Conservation (phyloP, 179 eudicot species). For the Patellifolia procumbens region DNA sequence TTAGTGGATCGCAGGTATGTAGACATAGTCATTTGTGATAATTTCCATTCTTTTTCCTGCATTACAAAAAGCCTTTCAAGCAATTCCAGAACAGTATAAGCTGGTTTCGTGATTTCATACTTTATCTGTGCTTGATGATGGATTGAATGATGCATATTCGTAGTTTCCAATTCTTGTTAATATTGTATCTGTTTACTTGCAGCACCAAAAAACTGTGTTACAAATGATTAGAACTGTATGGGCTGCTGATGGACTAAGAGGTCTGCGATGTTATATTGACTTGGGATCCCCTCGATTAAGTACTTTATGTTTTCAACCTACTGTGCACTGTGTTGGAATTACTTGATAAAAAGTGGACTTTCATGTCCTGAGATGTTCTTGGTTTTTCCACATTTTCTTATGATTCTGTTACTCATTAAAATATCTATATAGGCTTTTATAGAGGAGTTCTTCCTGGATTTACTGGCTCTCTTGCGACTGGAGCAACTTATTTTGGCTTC, state of each 20-base stretch:
- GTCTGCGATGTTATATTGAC: conserved; percentile 35
- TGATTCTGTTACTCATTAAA: neutral
- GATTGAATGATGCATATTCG: neutral
- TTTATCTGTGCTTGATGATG: neutral
- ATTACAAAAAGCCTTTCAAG: neutral
- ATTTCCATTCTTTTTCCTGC: neutral
- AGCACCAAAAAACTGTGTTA: conserved; percentile 66
- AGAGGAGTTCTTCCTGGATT: conserved; percentile 82
- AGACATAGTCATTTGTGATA: neutral
- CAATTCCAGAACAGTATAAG: neutral
- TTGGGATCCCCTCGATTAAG: conserved; percentile 1
- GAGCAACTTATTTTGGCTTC: conserved; percentile 94
- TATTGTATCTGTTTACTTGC: conserved; percentile 30
- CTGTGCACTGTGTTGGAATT: neutral
- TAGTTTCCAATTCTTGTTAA: conserved; percentile 2
- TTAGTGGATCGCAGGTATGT: conserved; percentile 57
- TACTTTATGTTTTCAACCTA: conserved; percentile 6
- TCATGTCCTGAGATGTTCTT: conserved; percentile 4
- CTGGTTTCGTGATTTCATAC: neutral
- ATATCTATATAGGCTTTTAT: conserved; percentile 66
- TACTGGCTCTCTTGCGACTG: conserved; percentile 85
- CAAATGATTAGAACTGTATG: conserved; percentile 83
- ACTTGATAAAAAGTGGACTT: neutral
- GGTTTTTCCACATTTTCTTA: conserved; percentile 5
- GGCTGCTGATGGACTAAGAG: conserved; percentile 80